A percentile compares a stretch with the other conserved stretches of the same genome.
Evolutionary conservation across 2,329 filamentous ascomycete species (phyloP).

Genomic region (Ceratocystis papillata): DNA sequence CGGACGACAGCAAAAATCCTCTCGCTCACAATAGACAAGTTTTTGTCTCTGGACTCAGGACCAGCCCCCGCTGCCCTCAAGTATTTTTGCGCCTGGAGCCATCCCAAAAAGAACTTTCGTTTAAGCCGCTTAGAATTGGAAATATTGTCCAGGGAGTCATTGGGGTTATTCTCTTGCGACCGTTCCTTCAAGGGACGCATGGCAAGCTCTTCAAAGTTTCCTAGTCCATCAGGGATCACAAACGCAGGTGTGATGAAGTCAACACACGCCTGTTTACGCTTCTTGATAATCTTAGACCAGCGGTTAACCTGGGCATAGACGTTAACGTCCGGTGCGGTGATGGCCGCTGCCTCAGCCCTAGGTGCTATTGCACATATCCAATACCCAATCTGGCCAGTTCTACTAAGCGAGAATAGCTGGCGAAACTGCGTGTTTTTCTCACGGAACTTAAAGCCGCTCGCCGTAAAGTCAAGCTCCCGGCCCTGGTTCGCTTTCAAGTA

Average conservation of each 20-base stretch:
- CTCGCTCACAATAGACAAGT: neutral
- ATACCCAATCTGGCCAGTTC: slow-evolving; percentile 37
- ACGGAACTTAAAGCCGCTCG: slow-evolving; percentile 30
- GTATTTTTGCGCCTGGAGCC: slow-evolving; percentile 3
- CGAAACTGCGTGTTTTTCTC: slow-evolving; percentile 36
- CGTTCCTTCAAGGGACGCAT: slow-evolving; percentile 18
- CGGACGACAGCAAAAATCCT: slow-evolving; percentile 11
- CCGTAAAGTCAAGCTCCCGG: neutral
- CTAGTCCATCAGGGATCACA: slow-evolving; percentile 33
- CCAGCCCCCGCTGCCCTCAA: neutral
- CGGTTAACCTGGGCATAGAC: slow-evolving; percentile 16
- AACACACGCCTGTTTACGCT: slow-evolving; percentile 16
- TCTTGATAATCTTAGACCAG: slow-evolving; percentile 19
- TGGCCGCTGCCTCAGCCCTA: slow-evolving; percentile 14
- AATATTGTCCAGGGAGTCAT: neutral
- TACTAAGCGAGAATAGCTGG: slow-evolving; percentile 37
- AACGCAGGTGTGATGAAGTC: slow-evolving; percentile 30
- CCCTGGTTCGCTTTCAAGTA: neutral
- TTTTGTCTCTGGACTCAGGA: neutral
- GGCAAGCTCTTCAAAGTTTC: slow-evolving; percentile 27
- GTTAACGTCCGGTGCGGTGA: slow-evolving; percentile 15
- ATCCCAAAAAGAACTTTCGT: slow-evolving; percentile 16
- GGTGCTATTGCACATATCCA: slow-evolving; percentile 31
- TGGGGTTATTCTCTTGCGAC: neutral
- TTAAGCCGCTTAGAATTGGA: slow-evolving; percentile 12